These are phyloP conservation scores for Diaporthe capsici DNA, from an alignment of 2,329 filamentous ascomycete species.

Conservation along the genomic window DNA sequence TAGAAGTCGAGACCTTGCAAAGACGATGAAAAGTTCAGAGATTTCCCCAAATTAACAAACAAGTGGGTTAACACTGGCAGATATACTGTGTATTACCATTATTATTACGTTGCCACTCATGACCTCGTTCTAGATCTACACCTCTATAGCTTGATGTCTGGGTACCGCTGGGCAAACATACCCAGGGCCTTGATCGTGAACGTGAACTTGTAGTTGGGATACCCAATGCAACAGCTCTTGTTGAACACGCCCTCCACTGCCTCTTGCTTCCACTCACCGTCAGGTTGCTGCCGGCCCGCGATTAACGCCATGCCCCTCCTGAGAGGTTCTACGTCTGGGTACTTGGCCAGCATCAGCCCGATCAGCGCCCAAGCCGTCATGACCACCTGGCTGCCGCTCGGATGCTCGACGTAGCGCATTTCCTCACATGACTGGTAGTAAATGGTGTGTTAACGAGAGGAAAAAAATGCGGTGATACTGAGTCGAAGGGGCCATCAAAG, in stretches of 20 bases:
- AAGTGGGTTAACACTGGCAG: background rate
- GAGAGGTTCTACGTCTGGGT: conserved; percentile 80
- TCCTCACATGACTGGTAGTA: conserved; percentile 77
- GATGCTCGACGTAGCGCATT: conserved; percentile 81
- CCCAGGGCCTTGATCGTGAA: conserved; percentile 96
- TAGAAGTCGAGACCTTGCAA: conserved; percentile 14
- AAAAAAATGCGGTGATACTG: background rate
- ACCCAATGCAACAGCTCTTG: conserved; percentile 99
- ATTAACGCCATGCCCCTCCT: conserved; percentile 83
- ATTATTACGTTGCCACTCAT: background rate
- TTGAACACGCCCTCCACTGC: conserved; percentile 99
- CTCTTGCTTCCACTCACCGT: conserved; percentile 96
- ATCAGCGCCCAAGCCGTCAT: conserved; percentile 95
- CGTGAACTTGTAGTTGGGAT: conserved; percentile 98
- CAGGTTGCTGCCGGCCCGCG: conserved; percentile 86
- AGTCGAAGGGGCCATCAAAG: background rate
- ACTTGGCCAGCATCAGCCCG: conserved; percentile 85
- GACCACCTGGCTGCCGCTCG: conserved; percentile 85
- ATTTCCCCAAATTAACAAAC: background rate
- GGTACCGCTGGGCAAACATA: conserved; percentile 84
- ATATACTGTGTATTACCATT: background rate
- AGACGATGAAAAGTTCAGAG: background rate
- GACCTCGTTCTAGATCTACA: background rate
- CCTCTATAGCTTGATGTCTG: conserved; percentile 68
- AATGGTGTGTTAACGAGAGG: conserved; percentile 1